Evolutionary conservation across 139 green algal genomes (phyloP), one percentile per base, ranked within the genome.

Genomic region (Micractinium conductrix): DNA sequence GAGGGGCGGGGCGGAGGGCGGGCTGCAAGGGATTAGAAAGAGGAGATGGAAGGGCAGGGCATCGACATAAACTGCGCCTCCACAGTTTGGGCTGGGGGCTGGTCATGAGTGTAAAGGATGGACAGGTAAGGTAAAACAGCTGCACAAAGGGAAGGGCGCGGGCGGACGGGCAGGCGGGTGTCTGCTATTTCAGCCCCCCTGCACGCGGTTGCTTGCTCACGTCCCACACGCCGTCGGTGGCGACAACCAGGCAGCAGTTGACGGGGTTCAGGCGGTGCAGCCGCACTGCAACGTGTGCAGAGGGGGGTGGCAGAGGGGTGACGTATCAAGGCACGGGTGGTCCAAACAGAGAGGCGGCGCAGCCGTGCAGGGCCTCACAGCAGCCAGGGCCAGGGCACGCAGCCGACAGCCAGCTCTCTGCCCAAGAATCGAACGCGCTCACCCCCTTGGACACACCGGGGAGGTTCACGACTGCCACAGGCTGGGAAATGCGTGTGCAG

Each of bases 221-320:
- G 55, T 95, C 92, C 92, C 92, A 95, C 28, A 95, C 84, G 12
- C 92, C 92, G 50, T 95, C 93, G 0, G 88, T 91, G 6, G 93
- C 92, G 16, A 92, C 43, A 38, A 95, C 86, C 76, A 95, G 69
- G 84, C 92, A 95, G 26, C 89, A 86, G 68, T 94, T 81, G 6
- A 87, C 42, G 0, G 62, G 72, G 24, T 58, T 30, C 35, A 93
- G 40, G 44, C 74, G 26, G 30, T 86, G 40, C 19, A 85, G 40
- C 19, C 67, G 68, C 26, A 95, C 86, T 35, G 67, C 62, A 55
- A 12, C 9, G 30, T 26, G 62, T 38, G 30, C n/a, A n/a, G n/a
- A n/a, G n/a, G n/a, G 62, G 17, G 24, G 30, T 24, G 30, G 62
- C 62, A 40, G 30, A 35, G n/a, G n/a, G n/a, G n/a, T n/a, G n/a